A percentile compares a stretch with the other conserved stretches of the same genome.
Evolutionary conservation across 2,329 filamentous ascomycete genomes (phyloP).

Genomic region (Aaosphaeria arxii): DNA sequence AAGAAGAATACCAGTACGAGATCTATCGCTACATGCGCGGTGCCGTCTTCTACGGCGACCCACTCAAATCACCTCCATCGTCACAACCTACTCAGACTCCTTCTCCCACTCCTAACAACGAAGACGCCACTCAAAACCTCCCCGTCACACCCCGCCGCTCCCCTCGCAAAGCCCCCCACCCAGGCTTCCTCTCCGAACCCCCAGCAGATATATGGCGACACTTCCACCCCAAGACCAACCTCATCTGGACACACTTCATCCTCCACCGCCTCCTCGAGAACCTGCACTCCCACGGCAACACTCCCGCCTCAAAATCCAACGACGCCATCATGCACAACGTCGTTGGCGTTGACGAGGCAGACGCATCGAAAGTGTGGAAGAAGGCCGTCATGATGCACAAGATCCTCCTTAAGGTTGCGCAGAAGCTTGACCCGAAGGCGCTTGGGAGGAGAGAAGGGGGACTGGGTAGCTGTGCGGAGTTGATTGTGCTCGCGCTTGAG

Average conservation of each 20-base stretch:
- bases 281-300: conserved; percentile 18
- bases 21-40: conserved; percentile 54
- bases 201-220: conserved; percentile 44
- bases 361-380: conserved; percentile 24
- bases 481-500: conserved; percentile 33
- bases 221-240: conserved; percentile 60
- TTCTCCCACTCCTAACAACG: background rate
- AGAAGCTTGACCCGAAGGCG: conserved; percentile 38
- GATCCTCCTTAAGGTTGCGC: conserved; percentile 34
- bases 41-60: conserved; percentile 44
- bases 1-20: conserved; percentile 54
- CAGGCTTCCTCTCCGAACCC: background rate
- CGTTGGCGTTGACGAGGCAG: conserved; percentile 8
- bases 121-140: background rate
- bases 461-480: conserved; percentile 29
- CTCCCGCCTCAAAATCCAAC: conserved; percentile 16
- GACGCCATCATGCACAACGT: conserved; percentile 14
- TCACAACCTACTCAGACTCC: background rate
- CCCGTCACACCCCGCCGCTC: conserved; percentile 16
- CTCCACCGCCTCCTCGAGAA: conserved; percentile 53
- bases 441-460: conserved; percentile 15
- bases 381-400: conserved; percentile 38
- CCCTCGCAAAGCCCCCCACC: conserved; percentile 13
- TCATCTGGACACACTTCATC: conserved; percentile 63
- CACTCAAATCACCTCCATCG: conserved; percentile 20